A percentile compares a stretch with the other conserved stretches of the same genome.
These are phyloP conservation scores for Dissophora globulifera DNA, from an alignment of 192 early-diverging fungal species.

Conservation along the genomic window DNA sequence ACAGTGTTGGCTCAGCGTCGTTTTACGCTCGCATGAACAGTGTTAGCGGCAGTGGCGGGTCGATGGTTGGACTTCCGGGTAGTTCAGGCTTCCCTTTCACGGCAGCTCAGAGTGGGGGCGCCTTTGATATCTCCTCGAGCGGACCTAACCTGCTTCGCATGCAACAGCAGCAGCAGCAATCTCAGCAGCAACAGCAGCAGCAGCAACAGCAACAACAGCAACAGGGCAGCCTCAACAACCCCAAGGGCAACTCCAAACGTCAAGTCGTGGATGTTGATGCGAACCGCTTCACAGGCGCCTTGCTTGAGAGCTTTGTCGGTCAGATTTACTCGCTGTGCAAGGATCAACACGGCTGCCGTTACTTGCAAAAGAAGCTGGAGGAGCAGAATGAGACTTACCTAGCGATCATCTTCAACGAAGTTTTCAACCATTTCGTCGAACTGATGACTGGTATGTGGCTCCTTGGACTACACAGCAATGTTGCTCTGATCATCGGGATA, in stretches of 20 bases:
- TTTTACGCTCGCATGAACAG: constrained; percentile 45
- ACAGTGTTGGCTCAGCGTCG: constrained; percentile 18
- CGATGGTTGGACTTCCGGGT: constrained; percentile 16
- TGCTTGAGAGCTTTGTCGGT: constrained; percentile 77
- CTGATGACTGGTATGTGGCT: constrained; percentile 81
- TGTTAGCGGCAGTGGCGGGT: constrained; percentile 10
- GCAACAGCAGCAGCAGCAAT: constrained; percentile 13
- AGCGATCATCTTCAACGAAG: constrained; percentile 80
- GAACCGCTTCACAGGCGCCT: constrained; percentile 74
- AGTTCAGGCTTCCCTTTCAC: constrained; percentile 41
- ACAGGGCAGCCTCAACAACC: constrained; percentile 4
- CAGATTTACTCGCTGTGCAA: constrained; percentile 84
- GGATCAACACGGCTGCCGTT: constrained; percentile 91
- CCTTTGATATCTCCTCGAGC: constrained; percentile 21
- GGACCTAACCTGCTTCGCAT: constrained; percentile 26
- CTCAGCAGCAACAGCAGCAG: constrained; percentile 20
- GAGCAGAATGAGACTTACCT: constrained; percentile 72
- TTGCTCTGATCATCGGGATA: background rate
- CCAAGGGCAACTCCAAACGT: constrained; percentile 36
- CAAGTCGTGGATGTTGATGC: constrained; percentile 52
- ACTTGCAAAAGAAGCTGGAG: constrained; percentile 87
- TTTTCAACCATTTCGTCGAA: constrained; percentile 77
- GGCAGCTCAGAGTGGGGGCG: constrained; percentile 22
- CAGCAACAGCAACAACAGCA: constrained; percentile 33
- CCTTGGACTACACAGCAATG: background rate